These are phyloP conservation scores for Coccomyxa sp. DNA, from an alignment of 139 green algal species.

Conservation along the genomic window DNA sequence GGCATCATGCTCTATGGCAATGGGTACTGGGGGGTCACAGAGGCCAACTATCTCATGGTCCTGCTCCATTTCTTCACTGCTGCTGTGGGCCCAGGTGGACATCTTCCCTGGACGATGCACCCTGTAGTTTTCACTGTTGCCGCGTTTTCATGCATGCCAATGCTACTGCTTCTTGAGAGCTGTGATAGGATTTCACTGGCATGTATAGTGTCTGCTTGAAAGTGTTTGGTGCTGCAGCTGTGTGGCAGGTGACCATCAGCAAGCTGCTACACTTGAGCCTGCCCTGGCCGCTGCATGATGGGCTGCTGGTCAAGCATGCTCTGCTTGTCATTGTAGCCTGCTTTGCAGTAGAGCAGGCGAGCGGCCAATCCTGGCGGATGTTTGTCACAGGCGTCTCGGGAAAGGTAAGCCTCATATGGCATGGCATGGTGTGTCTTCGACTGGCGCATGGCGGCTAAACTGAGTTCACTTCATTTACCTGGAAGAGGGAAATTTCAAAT, in stretches of 20 bases:
- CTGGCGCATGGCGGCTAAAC: neutral
- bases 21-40: constrained; percentile 71
- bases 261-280: constrained; percentile 3
- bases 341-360: constrained; percentile 4
- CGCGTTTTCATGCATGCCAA: neutral
- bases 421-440: too few species aligned
- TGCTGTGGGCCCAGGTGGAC: constrained; percentile 22
- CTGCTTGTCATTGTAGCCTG: constrained; percentile 13
- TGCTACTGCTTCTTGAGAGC: neutral
- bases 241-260: constrained; percentile 2
- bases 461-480: neutral
- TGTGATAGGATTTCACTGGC: neutral
- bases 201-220: neutral
- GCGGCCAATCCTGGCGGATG: constrained; percentile 27
- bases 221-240: neutral
- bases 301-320: constrained; percentile 7
- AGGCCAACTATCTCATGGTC: constrained; percentile 79
- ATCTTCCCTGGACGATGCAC: neutral
- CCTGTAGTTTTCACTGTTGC: neutral
- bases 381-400: constrained; percentile 4
- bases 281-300: constrained; percentile 1
- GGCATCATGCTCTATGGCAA: constrained; percentile 82
- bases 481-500: neutral
- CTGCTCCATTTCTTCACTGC: constrained; percentile 50
- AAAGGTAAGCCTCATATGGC: neutral